Evolutionary conservation across 108 stramenopile genomes (phyloP), one percentile per base, ranked within the genome.

Genomic region (Skeletonema marinoi): DNA sequence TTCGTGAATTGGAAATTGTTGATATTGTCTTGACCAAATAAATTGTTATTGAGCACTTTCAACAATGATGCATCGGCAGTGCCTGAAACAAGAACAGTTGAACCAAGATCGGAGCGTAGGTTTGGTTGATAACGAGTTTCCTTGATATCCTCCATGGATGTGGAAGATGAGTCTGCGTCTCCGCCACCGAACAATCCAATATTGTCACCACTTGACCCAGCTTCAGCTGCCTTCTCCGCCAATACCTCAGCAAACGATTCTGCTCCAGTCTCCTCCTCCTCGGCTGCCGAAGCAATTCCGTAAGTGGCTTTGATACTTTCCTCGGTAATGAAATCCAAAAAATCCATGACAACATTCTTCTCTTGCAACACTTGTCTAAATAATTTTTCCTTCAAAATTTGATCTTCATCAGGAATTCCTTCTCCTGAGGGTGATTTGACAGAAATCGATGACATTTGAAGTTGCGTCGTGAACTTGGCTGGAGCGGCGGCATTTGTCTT

Each of bases 1-100:
- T 85, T 89, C 4, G 71, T 41, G 75, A 94, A 97, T 41, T 81
- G 66, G 75, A 93, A 95, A 56, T 78, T 78, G 59, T 70, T 66
- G 5, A 78, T 54, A 2, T 50, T 19, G 21, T 71, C 70, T 42
- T 42, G 38, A 0, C 78, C 78, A 51, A 78, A 78, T 32, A 70
- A 69, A 59, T 78, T 78, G 36, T 78, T 78, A 60, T 78, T 78
- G 59, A 78, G 66, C 10, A 48, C 54, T 10, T 44, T 19, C 29
- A 78, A 66, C 33, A 78, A 33, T 3, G 78, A 50, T 6, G 78
- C 59, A 30, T 78, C 36, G 13, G 44, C 38, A 13, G 71, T 72
- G n/a, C 71, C 71, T 32, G 78, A 66, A 13, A 78, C 42, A 29
- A 78, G 66, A 25, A 78, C 46, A 60, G 71, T 70, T 8, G 58